Conservation (phyloP, 2,329 filamentous ascomycete genomes). For the Chlorencoelia australis region DNA sequence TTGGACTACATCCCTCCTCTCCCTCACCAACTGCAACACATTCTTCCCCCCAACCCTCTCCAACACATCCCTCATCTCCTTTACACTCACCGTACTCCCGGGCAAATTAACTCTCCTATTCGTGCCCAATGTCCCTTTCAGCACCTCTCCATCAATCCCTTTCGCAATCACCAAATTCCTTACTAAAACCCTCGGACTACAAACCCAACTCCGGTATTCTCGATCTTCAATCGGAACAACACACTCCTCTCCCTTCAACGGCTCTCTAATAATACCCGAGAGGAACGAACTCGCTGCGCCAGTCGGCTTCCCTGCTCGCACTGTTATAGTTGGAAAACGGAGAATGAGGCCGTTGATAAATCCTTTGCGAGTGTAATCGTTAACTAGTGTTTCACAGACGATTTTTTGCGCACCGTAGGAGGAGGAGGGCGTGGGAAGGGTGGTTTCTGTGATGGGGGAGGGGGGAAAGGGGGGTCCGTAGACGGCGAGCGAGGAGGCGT, state of each 20-base stretch:
- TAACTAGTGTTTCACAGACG: constrained; percentile 47
- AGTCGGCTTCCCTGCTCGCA: constrained; percentile 49
- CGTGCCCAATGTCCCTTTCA: constrained; percentile 30
- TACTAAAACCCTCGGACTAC: constrained; percentile 41
- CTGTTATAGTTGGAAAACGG: constrained; percentile 50
- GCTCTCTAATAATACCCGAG: constrained; percentile 52
- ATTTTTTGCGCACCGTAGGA: constrained; percentile 54
- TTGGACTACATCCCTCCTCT: constrained; percentile 42
- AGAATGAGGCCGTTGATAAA: constrained; percentile 47
- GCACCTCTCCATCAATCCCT: constrained; percentile 29
- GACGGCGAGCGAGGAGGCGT: constrained; percentile 49
- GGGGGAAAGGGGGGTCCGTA: constrained; percentile 45
- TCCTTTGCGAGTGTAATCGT: constrained; percentile 45
- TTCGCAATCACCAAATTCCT: constrained; percentile 41
- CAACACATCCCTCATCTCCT: constrained; percentile 50
- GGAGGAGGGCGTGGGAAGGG: constrained; percentile 42
- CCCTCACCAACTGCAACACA: constrained; percentile 40
- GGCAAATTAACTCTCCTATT: constrained; percentile 48
- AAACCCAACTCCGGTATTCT: constrained; percentile 42
- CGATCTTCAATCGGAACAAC: constrained; percentile 43
- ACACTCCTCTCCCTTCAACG: constrained; percentile 42
- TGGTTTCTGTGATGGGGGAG: constrained; percentile 33
- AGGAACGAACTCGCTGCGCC: constrained; percentile 52
- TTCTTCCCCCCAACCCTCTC: constrained; percentile 45
- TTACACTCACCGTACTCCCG: constrained; percentile 45